phyloP scores from a whole-genome alignment of 345 rosid genomes.

The thale cress (Arabidopsis thaliana) region DNA sequence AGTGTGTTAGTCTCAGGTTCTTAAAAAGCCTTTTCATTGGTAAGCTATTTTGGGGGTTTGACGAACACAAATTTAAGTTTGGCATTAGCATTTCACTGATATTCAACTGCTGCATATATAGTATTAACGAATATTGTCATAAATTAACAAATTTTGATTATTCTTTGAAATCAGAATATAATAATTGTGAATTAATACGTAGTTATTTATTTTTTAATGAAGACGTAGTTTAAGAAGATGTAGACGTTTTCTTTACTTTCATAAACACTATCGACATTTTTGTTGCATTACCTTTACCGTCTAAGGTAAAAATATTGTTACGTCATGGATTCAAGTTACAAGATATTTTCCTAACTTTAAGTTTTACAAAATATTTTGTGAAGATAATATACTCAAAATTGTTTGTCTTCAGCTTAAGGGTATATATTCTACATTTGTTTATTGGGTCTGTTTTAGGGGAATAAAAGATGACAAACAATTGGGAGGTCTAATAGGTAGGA shows the following conservation, averaged over 20 bases:
- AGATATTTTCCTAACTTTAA: not conserved
- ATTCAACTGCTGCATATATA: not conserved
- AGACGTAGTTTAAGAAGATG: no score
- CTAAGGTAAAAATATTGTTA: not conserved
- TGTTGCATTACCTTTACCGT: not conserved
- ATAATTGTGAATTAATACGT: not conserved
- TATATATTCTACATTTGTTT: constrained; percentile 22
- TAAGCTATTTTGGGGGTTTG: not conserved
- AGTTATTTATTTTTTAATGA: no score
- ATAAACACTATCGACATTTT: not conserved
- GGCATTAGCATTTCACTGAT: not conserved
- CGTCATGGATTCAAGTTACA: constrained; percentile 15
- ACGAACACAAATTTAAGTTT: not conserved
- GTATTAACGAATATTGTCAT: not conserved
- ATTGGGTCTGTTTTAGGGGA: constrained; percentile 21
- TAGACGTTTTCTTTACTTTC: not conserved
- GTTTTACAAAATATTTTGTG: not conserved
- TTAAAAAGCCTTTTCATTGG: not conserved
- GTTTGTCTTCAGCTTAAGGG: not conserved
- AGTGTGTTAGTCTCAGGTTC: constrained; percentile 33
- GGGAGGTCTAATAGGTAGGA: constrained; percentile 31
- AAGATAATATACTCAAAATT: not conserved
- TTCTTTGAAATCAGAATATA: not conserved
- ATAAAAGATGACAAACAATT: constrained; percentile 18
- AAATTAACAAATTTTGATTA: not conserved